A percentile compares a stretch with the other conserved stretches of the same genome.
phyloP scores from a whole-genome alignment of 2,329 filamentous ascomycete genomes.

The Trichoderma citrinoviride region DNA sequence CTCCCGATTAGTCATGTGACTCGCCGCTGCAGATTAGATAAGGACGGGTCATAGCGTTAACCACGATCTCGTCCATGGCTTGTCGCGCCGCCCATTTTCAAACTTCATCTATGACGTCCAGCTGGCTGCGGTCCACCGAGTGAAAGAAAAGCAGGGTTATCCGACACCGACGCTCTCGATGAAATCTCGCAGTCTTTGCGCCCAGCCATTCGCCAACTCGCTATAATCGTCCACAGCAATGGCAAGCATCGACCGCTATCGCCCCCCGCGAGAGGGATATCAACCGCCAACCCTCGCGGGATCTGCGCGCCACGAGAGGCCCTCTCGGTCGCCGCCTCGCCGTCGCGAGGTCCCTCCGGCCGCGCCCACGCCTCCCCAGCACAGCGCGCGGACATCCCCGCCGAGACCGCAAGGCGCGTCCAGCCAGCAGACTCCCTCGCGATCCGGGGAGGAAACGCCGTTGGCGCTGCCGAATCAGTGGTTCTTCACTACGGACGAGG shows the following conservation, averaged over 20 bases:
- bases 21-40: conserved; percentile 28
- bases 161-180: conserved; percentile 26
- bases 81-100: conserved; percentile 10
- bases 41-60: neutral
- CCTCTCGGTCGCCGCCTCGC: conserved; percentile 51
- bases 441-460: conserved; percentile 39
- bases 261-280: conserved; percentile 56
- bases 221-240: conserved; percentile 39
- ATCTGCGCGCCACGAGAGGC: conserved; percentile 41
- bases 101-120: conserved; percentile 5
- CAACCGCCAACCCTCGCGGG: conserved; percentile 50
- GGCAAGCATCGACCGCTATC: conserved; percentile 60
- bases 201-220: conserved; percentile 28
- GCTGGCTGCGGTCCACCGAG: neutral
- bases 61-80: neutral
- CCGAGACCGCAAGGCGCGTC: conserved; percentile 47
- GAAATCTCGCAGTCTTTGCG: conserved; percentile 25
- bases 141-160: conserved; percentile 3
- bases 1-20: conserved; percentile 24
- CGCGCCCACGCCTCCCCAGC: conserved; percentile 59
- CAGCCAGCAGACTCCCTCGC: conserved; percentile 44
- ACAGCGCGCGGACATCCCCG: conserved; percentile 54
- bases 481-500: conserved; percentile 83
- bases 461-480: conserved; percentile 62
- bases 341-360: conserved; percentile 59